Evolutionary conservation across 257 asterid species (phyloP), one percentile per base, ranked within the genome.

Genomic region (Datura wrightii): DNA sequence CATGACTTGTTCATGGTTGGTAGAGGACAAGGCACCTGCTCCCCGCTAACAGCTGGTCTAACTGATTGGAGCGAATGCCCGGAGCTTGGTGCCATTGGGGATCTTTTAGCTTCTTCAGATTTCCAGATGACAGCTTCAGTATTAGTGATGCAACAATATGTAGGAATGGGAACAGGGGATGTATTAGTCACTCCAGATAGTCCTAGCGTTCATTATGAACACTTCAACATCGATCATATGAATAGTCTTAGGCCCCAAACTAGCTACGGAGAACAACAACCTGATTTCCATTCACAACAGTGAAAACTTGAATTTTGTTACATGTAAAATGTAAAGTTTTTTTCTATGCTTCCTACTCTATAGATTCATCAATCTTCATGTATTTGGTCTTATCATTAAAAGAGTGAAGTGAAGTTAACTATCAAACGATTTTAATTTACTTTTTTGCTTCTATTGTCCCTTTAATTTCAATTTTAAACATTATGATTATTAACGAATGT

Each of bases 51-150:
- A 4, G 95, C 99, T 0, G 98, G 99, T 79, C 89, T 97, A 10
- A 97, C 96, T 1, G 98, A 93, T 62, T 97, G 99, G 99, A 95
- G 99, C 14, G 99, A 97, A 84, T 97, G 99, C 79, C 99, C 98
- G 0, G 99, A 95, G 88, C 94, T 97, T 0, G 99, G 99, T 0
- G 93, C 97, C 10, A 95, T 97, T 4, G 99, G 99, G 3, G 99
- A 97, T 87, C 37, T 97, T 19, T 54, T 97, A 62, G 98, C 99
- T 2, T 95, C 99, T 3, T 91, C 98, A 31, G 99, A 97, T 85
- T 97, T 95, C 36, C 94, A 92, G 0, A 92, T 97, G 37, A 89
- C 92, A 1, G 94, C 85, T 82, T 95, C 99, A 15, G 99, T 95
- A 14, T 84, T 97, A 53, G 98, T 97, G 31, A 92, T 97, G 86